These are phyloP conservation scores for Coleophoma crateriformis DNA, from an alignment of 2,329 filamentous ascomycete genomes.

Conservation along the genomic window DNA sequence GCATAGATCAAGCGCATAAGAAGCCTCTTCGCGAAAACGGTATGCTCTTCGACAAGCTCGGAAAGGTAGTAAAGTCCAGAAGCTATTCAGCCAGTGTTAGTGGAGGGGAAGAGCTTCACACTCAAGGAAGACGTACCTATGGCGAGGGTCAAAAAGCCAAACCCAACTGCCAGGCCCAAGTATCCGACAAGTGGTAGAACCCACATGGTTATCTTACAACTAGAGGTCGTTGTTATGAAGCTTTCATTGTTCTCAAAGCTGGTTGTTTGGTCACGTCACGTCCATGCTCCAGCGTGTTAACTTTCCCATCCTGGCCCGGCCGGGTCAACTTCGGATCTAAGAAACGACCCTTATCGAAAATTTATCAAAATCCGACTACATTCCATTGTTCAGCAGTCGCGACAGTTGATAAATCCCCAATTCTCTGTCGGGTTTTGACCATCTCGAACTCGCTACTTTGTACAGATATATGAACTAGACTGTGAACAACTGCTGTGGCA, in stretches of 20 bases:
- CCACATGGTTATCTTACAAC: constrained; percentile 55
- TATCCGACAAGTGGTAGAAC: constrained; percentile 91
- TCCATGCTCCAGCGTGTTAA: background rate
- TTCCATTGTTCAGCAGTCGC: background rate
- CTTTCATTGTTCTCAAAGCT: constrained; percentile 14
- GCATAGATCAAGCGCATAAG: constrained; percentile 79
- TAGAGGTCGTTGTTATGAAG: constrained; percentile 10
- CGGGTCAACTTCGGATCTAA: constrained; percentile 12
- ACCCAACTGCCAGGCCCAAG: constrained; percentile 78
- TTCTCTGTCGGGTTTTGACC: no score
- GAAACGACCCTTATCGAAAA: constrained; percentile 7
- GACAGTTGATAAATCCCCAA: no score
- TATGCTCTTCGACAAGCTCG: constrained; percentile 96
- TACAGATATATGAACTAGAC: constrained; percentile 6
- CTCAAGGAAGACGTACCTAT: constrained; percentile 56
- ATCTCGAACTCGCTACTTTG: background rate
- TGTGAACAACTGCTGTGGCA: constrained; percentile 12
- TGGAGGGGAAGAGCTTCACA: background rate
- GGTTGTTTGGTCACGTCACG: background rate
- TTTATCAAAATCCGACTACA: constrained; percentile 6
- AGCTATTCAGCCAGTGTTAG: constrained; percentile 42
- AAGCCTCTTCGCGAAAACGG: constrained; percentile 84
- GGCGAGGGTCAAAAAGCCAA: constrained; percentile 88
- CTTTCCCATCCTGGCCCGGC: background rate
- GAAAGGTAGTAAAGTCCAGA: constrained; percentile 99